Conservation (phyloP, 257 asterid species). For the Verbena officinalis region DNA sequence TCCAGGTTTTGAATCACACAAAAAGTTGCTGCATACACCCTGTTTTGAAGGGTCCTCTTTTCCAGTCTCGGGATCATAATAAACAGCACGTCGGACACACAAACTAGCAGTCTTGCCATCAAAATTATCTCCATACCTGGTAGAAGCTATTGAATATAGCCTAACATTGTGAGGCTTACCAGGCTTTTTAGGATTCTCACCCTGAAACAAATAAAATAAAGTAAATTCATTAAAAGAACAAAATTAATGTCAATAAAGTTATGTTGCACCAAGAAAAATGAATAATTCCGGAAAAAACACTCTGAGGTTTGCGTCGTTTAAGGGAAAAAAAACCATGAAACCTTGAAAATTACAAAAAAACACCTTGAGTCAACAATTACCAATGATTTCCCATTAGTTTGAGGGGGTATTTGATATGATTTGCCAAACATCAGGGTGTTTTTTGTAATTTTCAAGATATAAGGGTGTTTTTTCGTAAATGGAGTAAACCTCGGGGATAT, state of each 20-base stretch:
- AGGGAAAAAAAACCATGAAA: no score
- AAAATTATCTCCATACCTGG: slow-evolving; percentile 85
- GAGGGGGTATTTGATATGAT: no score
- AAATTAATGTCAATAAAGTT: background rate
- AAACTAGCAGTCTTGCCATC: slow-evolving; percentile 91
- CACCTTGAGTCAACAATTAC: no score
- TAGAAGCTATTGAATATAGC: slow-evolving; percentile 87
- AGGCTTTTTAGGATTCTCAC: slow-evolving; percentile 93
- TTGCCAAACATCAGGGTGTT: no score
- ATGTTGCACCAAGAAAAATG: no score
- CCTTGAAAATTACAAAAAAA: no score
- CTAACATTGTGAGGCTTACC: slow-evolving; percentile 86
- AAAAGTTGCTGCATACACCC: slow-evolving; percentile 88
- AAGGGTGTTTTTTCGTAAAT: no score
- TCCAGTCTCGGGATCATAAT: slow-evolving; percentile 93
- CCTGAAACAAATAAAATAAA: slow-evolving; percentile 43
- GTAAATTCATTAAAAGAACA: background rate
- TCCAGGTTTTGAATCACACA: slow-evolving; percentile 89
- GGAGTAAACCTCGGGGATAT: no score
- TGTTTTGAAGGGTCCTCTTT: slow-evolving; percentile 86
- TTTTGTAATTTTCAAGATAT: no score
- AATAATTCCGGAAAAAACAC: no score
- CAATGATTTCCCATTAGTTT: no score
- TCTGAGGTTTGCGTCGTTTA: no score
- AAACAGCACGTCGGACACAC: slow-evolving; percentile 92